Percentiles rank a stretch among this genome's conserved stretches.
phyloP scores from a whole-genome alignment of 345 rosid genomes.

The Erysimum cheiranthoides region DNA sequence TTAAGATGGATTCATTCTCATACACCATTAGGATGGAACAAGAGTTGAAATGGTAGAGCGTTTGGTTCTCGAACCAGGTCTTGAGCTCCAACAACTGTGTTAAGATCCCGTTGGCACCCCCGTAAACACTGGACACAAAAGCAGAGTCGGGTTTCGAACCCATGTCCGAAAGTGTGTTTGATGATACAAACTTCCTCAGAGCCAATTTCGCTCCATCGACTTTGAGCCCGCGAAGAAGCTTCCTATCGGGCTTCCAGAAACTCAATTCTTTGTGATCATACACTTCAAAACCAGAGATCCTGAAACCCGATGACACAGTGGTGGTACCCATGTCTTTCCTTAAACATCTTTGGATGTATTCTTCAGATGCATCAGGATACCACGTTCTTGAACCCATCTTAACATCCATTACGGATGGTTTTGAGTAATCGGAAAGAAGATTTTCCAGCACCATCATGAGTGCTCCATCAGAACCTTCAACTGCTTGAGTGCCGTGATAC shows the following conservation, averaged over 20 bases:
- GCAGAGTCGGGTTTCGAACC: constrained; percentile 60
- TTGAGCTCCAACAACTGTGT: constrained; percentile 79
- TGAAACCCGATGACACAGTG: constrained; percentile 65
- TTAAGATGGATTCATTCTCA: constrained; percentile 58
- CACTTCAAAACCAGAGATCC: constrained; percentile 77
- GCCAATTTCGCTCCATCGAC: constrained; percentile 60
- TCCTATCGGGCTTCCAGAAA: constrained; percentile 74
- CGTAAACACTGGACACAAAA: constrained; percentile 60
- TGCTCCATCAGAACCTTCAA: constrained; percentile 86
- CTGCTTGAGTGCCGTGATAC: constrained; percentile 68
- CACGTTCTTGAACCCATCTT: constrained; percentile 97
- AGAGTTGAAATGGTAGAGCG: constrained; percentile 79
- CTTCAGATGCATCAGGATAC: constrained; percentile 82
- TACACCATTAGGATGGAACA: constrained; percentile 81
- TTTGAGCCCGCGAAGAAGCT: constrained; percentile 50
- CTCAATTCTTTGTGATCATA: constrained; percentile 51
- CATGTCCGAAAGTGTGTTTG: constrained; percentile 49
- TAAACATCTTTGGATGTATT: constrained; percentile 67
- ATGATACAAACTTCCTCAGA: constrained; percentile 83
- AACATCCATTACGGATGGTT: constrained; percentile 80
- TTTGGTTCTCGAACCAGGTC: constrained; percentile 95
- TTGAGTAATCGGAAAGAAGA: constrained; percentile 44
- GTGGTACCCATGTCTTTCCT: constrained; percentile 68
- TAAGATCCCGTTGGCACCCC: constrained; percentile 70
- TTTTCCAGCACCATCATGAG: constrained; percentile 74